phyloP scores from a whole-genome alignment of 2,329 filamentous ascomycete genomes.

The Trichoderma sp. region DNA sequence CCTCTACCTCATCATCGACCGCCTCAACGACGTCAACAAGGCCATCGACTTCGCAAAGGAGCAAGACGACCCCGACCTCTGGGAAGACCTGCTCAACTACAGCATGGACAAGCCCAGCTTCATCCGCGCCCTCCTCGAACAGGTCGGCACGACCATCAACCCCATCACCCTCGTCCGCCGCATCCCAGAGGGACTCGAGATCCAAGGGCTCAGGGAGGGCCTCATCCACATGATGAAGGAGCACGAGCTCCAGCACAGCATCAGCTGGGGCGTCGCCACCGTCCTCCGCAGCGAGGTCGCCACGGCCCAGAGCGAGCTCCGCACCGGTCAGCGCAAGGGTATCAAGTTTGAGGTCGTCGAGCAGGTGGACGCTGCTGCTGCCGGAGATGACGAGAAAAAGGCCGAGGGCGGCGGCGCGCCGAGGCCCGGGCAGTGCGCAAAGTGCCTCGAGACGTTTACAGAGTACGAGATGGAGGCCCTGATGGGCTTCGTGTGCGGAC shows the following conservation, averaged over 20 bases:
- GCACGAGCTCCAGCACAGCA: slow-evolving; percentile 92
- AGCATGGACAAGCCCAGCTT: slow-evolving; percentile 97
- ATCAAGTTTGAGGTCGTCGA: slow-evolving; percentile 82
- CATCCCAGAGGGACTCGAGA: slow-evolving; percentile 91
- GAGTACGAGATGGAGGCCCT: slow-evolving; percentile 70
- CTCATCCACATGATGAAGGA: slow-evolving; percentile 90
- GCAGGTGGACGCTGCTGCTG: slow-evolving; percentile 30
- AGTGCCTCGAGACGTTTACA: slow-evolving; percentile 58
- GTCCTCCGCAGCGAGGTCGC: slow-evolving; percentile 88
- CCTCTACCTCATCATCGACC: slow-evolving; percentile 88
- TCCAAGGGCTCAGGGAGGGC: slow-evolving; percentile 85
- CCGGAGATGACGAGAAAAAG: slow-evolving; percentile 31
- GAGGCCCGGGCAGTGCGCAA: slow-evolving; percentile 60
- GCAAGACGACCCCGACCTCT: slow-evolving; percentile 87
- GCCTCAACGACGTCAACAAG: slow-evolving; percentile 86
- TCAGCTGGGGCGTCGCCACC: slow-evolving; percentile 83
- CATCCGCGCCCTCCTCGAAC: slow-evolving; percentile 86
- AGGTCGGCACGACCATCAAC: slow-evolving; percentile 91
- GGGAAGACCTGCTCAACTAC: slow-evolving; percentile 92
- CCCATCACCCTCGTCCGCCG: slow-evolving; percentile 86
- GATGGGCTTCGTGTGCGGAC: slow-evolving; percentile 79
- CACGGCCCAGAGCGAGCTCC: slow-evolving; percentile 76
- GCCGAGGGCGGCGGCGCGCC: slow-evolving; percentile 35
- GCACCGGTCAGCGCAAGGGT: slow-evolving; percentile 77
- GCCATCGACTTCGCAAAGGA: slow-evolving; percentile 94